Percentiles rank a stretch among this genome's conserved stretches.
phyloP scores from a whole-genome alignment of 495 filamentous ascomycete genomes.

The Penicillium bovifimosum region DNA sequence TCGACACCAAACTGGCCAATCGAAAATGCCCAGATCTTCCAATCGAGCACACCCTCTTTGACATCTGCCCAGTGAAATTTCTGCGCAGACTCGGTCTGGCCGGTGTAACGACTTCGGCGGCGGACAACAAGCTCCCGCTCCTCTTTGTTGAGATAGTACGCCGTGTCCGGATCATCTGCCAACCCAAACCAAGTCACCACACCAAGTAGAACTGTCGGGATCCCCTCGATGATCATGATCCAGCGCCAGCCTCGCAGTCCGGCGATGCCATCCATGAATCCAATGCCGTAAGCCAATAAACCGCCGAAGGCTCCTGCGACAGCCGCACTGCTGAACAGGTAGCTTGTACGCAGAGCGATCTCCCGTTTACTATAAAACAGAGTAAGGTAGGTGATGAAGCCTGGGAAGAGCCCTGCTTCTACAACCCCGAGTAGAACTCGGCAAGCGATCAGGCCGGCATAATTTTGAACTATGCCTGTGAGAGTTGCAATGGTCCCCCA shows the following conservation, averaged over 20 bases:
- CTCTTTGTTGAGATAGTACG: slow-evolving; percentile 54
- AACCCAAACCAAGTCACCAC: slow-evolving; percentile 56
- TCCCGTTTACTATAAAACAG: slow-evolving; percentile 72
- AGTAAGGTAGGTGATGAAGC: slow-evolving; percentile 62
- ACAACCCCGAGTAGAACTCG: slow-evolving; percentile 51
- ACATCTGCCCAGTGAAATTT: slow-evolving; percentile 56
- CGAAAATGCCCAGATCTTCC: slow-evolving; percentile 64
- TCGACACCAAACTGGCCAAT: slow-evolving; percentile 61
- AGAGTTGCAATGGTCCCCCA: slow-evolving; percentile 72
- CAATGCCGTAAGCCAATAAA: slow-evolving; percentile 67
- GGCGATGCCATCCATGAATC: slow-evolving; percentile 60
- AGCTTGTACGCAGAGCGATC: slow-evolving; percentile 66
- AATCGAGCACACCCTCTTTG: slow-evolving; percentile 48
- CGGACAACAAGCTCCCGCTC: slow-evolving; percentile 49
- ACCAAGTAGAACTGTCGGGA: slow-evolving; percentile 62
- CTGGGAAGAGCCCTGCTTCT: slow-evolving; percentile 51
- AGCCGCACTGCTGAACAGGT: slow-evolving; percentile 71
- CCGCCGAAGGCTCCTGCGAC: slow-evolving; percentile 73
- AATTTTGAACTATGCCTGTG: slow-evolving; percentile 58
- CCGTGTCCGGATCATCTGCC: slow-evolving; percentile 59
- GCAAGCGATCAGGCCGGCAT: slow-evolving; percentile 50
- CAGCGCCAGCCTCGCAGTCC: slow-evolving; percentile 54
- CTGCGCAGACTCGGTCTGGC: slow-evolving; percentile 54
- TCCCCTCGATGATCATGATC: slow-evolving; percentile 65
- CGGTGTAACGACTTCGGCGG: slow-evolving; percentile 46